Base-by-base conservation (phyloP, 441 rosid species). In the Brassica balearica region DNA sequence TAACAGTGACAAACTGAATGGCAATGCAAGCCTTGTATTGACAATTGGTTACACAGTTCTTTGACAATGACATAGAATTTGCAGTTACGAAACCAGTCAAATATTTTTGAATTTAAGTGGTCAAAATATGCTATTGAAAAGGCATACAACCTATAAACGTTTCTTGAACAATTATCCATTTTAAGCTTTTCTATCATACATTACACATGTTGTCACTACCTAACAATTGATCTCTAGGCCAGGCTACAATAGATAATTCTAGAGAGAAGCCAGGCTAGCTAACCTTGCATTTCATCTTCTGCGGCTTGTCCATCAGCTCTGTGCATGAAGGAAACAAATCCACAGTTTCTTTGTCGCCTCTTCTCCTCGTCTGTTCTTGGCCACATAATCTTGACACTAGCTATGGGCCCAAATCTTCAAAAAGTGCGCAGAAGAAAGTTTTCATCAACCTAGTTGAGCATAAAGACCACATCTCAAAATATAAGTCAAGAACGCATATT, bases 381-480 rank as follows among this genome's bases (percentile, higher is more conserved):
- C 99, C 99, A 96, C 98, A 96, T 96, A 85, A 96, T 94, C 86
- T 96, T 94, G 80, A 96, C 98, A 83, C 99, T 96, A 78, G 99
- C 99, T 84, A 96, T 94, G 69, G 99, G 98, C 71, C 99, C 99
- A 89, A 96, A 96, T 90, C 99, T 92, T 88, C 99, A 98, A 77
- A 96, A 96, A 66, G 99, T 96, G 64, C 99, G 89, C 58, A 96
- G 84, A 85, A 94, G 98, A 82, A 96, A 96, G 84, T 94, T 96
- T 85, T 96, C 98, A 85, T 96, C 99, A 78, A 96, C 99, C 99
- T 96, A 85, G 64, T 43, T 55, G 61, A 70, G 53, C 61, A 81
- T 76, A 77, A 77, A 59, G 20, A 78, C 29, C 17, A 48, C 38
- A 48, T 60, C 34, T 60, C 7, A 34, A 69, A 61, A 61, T 71